Percentiles rank a stretch among this genome's conserved stretches.
Evolutionary conservation across 352 stramenopile genomes (phyloP).

Genomic region (Globisporangium parvum): DNA sequence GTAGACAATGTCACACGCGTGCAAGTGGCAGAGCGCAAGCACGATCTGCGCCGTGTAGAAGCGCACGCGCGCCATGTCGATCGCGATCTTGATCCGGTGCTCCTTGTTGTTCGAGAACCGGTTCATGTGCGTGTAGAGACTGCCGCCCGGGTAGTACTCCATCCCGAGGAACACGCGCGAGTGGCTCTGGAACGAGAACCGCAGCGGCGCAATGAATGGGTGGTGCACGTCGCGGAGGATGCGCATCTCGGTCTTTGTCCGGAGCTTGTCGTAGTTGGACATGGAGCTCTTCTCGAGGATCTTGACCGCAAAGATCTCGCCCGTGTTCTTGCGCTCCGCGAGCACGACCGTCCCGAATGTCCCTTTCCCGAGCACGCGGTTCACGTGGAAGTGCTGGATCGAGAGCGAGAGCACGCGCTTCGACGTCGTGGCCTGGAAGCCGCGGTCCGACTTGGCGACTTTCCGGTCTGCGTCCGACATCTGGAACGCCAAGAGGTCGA

Average conservation of each 20-base stretch:
- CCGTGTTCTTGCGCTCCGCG: constrained; percentile 76
- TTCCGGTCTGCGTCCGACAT: constrained; percentile 73
- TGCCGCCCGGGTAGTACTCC: constrained; percentile 82
- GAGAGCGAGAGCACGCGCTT: constrained; percentile 82
- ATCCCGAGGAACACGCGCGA: constrained; percentile 79
- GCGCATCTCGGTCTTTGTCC: constrained; percentile 89
- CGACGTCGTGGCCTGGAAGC: constrained; percentile 63
- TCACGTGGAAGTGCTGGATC: constrained; percentile 93
- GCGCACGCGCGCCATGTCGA: constrained; percentile 70
- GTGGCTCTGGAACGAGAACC: constrained; percentile 82
- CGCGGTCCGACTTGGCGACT: constrained; percentile 50
- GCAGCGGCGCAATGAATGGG: constrained; percentile 90
- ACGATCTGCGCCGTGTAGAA: constrained; percentile 93
- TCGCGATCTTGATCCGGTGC: constrained; percentile 80
- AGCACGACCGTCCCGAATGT: constrained; percentile 92
- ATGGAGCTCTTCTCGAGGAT: constrained; percentile 90
- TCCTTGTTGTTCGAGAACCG: constrained; percentile 89
- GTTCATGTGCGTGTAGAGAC: constrained; percentile 90
- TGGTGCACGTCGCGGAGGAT: constrained; percentile 90
- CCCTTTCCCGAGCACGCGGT: constrained; percentile 93
- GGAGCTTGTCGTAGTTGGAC: constrained; percentile 89
- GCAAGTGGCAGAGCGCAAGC: constrained; percentile 86
- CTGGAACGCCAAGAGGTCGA: constrained; percentile 73
- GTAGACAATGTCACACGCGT: constrained; percentile 94
- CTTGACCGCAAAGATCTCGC: constrained; percentile 90